These are phyloP conservation scores for Phalaenopsis aphrodite DNA, from an alignment of 106 monocot genomes.

Conservation along the genomic window DNA sequence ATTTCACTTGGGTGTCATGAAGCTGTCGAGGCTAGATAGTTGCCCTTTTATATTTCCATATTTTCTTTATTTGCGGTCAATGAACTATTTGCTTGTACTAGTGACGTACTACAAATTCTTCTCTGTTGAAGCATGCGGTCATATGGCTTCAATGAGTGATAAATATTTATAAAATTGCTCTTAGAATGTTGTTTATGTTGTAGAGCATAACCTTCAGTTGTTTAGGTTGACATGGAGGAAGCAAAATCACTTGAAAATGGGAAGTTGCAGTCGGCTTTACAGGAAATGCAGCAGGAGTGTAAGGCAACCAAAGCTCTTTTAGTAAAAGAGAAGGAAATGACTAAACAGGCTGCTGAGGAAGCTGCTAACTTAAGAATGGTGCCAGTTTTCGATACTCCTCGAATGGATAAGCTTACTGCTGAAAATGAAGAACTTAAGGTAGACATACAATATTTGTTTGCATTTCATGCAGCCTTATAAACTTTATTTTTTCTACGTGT, in stretches of 20 bases:
- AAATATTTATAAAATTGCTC: not conserved
- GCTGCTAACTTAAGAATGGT: constrained; percentile 36
- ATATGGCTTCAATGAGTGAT: not conserved
- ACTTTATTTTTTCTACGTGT: not conserved
- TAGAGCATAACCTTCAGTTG: not conserved
- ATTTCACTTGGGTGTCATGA: no score
- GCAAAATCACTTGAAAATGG: constrained; percentile 67
- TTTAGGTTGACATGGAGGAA: constrained; percentile 62
- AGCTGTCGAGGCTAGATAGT: no score
- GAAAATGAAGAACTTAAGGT: constrained; percentile 91
- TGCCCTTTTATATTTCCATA: no score
- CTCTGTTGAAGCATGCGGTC: not conserved
- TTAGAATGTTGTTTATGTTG: not conserved
- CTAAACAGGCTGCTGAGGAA: constrained; percentile 33
- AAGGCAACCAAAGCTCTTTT: constrained; percentile 33
- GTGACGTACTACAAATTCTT: not conserved
- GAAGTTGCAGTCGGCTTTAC: constrained; percentile 46
- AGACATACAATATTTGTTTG: not conserved
- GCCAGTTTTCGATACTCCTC: constrained; percentile 53
- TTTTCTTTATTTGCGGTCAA: no score
- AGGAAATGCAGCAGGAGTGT: constrained; percentile 28
- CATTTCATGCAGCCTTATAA: not conserved
- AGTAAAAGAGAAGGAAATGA: constrained; percentile 26
- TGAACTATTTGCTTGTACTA: not conserved
- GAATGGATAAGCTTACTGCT: constrained; percentile 52